Evolutionary conservation across 2,329 filamentous ascomycete genomes (phyloP).

Genomic region (Ceratocystis cacaofunesta): DNA sequence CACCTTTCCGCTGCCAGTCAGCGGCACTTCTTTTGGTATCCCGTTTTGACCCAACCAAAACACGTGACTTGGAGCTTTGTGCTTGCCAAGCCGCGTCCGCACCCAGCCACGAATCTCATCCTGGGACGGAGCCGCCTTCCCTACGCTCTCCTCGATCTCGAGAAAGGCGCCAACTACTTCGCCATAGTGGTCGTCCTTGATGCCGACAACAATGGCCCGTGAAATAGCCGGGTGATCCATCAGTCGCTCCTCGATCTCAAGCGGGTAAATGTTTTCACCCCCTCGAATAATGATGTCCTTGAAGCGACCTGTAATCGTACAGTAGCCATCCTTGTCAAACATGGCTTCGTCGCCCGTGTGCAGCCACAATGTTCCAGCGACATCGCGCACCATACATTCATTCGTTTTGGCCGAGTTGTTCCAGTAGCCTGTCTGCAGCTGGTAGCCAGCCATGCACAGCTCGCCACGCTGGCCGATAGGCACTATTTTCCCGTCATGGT

Average conservation of each 20-base stretch:
- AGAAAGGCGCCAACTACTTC: constrained; percentile 58
- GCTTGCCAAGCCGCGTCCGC: constrained; percentile 43
- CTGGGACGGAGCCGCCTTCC: constrained; percentile 28
- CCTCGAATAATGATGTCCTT: constrained; percentile 70
- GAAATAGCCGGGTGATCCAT: constrained; percentile 45
- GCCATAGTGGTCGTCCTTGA: constrained; percentile 56
- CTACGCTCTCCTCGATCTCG: constrained; percentile 24
- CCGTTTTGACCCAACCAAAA: constrained; percentile 57
- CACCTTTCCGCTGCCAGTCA: constrained; percentile 60
- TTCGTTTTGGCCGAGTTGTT: constrained; percentile 61
- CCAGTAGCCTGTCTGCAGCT: constrained; percentile 52
- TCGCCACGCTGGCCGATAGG: constrained; percentile 56
- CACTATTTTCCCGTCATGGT: constrained; percentile 48
- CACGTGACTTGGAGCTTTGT: constrained; percentile 58
- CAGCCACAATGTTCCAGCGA: constrained; percentile 42
- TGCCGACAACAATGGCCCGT: constrained; percentile 53
- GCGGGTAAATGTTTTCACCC: constrained; percentile 59
- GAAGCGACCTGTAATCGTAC: constrained; percentile 58
- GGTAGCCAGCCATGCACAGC: constrained; percentile 64
- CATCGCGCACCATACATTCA: constrained; percentile 40
- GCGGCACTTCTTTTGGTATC: constrained; percentile 39
- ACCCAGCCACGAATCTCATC: constrained; percentile 49
- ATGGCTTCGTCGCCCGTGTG: constrained; percentile 57
- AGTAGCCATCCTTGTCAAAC: constrained; percentile 54
- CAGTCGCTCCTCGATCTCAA: constrained; percentile 63